Conservation (phyloP, 2,329 filamentous ascomycete genomes). For the Exophiala phaeomuriformis region DNA sequence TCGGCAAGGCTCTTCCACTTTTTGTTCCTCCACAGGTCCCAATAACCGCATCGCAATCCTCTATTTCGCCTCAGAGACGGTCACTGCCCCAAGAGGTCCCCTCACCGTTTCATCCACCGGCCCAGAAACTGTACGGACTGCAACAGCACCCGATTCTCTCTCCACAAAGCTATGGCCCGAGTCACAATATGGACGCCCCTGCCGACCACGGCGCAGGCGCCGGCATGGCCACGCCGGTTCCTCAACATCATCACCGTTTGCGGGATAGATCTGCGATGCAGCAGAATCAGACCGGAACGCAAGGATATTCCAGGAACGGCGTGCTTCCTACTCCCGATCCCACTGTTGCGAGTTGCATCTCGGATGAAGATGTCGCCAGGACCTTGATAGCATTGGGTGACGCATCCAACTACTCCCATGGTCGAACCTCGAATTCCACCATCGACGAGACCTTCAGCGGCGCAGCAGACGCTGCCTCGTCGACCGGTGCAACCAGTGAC, state of each 20-base stretch:
- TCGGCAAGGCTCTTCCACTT: slow-evolving; percentile 74
- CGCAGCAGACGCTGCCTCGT: slow-evolving; percentile 74
- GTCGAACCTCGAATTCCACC: slow-evolving; percentile 86
- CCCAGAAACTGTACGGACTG: slow-evolving; percentile 66
- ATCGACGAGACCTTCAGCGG: slow-evolving; percentile 90
- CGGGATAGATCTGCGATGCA: slow-evolving; percentile 46
- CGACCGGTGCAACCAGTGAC: slow-evolving; percentile 76
- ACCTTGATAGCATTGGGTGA: slow-evolving; percentile 95
- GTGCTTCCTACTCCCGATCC: slow-evolving; percentile 89
- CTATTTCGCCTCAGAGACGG: slow-evolving; percentile 84
- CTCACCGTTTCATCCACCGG: slow-evolving; percentile 66
- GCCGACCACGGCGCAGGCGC: slow-evolving; percentile 12
- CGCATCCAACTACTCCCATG: slow-evolving; percentile 86
- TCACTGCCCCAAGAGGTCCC: slow-evolving; percentile 62
- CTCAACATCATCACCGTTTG: slow-evolving; percentile 56
- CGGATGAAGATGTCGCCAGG: slow-evolving; percentile 94
- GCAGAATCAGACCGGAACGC: slow-evolving; percentile 40
- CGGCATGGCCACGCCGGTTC: slow-evolving; percentile 29
- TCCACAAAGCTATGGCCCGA: slow-evolving; percentile 66
- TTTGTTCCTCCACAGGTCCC: slow-evolving; percentile 94
- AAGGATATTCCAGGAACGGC: slow-evolving; percentile 43
- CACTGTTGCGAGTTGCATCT: slow-evolving; percentile 95
- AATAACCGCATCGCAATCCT: slow-evolving; percentile 92
- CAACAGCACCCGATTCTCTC: slow-evolving; percentile 59
- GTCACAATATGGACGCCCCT: slow-evolving; percentile 34